A percentile compares a stretch with the other conserved stretches of the same genome.
These are phyloP conservation scores for Oenanthe javanica DNA, from an alignment of 140 eudicot species.

Conservation along the genomic window DNA sequence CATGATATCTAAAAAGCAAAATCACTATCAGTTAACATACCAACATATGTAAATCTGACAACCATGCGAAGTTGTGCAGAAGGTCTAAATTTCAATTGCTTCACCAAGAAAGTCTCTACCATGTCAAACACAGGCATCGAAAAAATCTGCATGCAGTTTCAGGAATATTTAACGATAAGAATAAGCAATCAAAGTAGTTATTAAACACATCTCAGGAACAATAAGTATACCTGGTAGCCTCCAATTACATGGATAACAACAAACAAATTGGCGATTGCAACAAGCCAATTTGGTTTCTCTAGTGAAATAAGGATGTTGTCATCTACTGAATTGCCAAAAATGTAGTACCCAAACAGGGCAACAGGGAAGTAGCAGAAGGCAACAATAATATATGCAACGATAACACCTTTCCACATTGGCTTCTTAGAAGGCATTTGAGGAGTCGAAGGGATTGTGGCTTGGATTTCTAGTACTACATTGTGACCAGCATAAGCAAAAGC, in stretches of 20 bases:
- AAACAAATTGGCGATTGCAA: slow-evolving; percentile 2
- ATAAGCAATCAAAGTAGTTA: neutral
- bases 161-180: neutral
- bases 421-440: neutral
- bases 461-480: neutral
- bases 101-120: neutral
- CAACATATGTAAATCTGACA: neutral
- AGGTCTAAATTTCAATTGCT: neutral
- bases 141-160: neutral
- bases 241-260: slow-evolving; percentile 8
- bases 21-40: neutral
- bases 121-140: slow-evolving; percentile 5
- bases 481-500: slow-evolving; percentile 10
- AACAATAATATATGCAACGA: slow-evolving; percentile 3
- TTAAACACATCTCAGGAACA: neutral
- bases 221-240: slow-evolving; percentile 3
- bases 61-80: slow-evolving; percentile 1
- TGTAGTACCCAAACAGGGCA: neutral
- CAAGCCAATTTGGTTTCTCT: neutral
- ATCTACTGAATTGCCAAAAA: slow-evolving; percentile 3
- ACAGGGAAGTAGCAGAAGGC: slow-evolving; percentile 5
- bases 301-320: slow-evolving; percentile 7
- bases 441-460: slow-evolving; percentile 5
- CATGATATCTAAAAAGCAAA: neutral
- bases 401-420: slow-evolving; percentile 10